A percentile compares a stretch with the other conserved stretches of the same genome.
These are phyloP conservation scores for Boletus sp. DNA, from an alignment of 1,284 basidiomycete species.

Conservation along the genomic window DNA sequence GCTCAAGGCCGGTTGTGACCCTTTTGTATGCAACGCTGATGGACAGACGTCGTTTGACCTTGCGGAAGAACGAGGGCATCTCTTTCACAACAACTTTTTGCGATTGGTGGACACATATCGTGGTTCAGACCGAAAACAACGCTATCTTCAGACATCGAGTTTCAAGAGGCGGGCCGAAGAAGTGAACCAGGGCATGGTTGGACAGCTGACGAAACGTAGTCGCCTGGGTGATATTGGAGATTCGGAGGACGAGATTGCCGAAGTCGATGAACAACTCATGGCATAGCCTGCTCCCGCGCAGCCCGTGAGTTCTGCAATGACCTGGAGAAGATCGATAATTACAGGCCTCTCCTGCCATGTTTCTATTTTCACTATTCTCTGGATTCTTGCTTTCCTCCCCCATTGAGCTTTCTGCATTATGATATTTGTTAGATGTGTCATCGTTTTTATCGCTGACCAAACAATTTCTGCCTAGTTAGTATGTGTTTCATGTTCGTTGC, in stretches of 20 bases:
- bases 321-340: too few species aligned
- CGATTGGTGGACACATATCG: background rate
- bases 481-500: too few species aligned
- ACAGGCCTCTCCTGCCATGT: too few species aligned
- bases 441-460: too few species aligned
- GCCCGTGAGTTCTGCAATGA: too few species aligned
- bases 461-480: too few species aligned
- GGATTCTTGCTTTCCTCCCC: too few species aligned
- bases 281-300: background rate
- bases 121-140: background rate
- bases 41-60: slow-evolving; percentile 5
- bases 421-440: too few species aligned
- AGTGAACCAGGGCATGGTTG: background rate
- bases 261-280: slow-evolving; percentile 2
- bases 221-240: slow-evolving; percentile 2
- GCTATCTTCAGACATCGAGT: background rate
- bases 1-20: slow-evolving; percentile 1
- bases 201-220: background rate
- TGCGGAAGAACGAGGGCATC: background rate
- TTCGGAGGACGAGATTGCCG: background rate
- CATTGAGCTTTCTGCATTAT: too few species aligned
- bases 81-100: background rate
- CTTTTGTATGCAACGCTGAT: background rate
- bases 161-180: background rate
- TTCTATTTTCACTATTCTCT: too few species aligned